Percentiles rank a stretch among this genome's conserved stretches.
Conservation (phyloP, 345 rosid genomes). For the Aurinia saxatilis region DNA sequence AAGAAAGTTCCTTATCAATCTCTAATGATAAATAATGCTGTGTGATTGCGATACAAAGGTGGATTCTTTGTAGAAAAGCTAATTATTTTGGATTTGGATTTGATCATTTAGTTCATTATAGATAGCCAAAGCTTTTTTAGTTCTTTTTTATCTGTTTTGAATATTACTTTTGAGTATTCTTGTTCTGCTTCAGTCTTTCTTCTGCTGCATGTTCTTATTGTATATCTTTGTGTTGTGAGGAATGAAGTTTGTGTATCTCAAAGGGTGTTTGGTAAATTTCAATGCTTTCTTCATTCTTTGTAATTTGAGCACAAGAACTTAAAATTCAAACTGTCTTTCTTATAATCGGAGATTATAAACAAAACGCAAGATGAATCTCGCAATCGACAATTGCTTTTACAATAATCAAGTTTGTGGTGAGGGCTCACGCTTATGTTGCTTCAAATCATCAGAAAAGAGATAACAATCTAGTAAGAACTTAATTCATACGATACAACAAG, state of each 20-base stretch:
- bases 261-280: neutral
- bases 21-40: slow-evolving; percentile 51
- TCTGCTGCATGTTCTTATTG: too few species aligned
- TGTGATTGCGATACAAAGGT: slow-evolving; percentile 10
- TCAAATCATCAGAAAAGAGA: too few species aligned
- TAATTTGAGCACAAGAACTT: neutral
- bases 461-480: too few species aligned
- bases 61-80: slow-evolving; percentile 20
- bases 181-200: neutral
- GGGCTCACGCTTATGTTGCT: too few species aligned
- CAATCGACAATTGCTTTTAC: too few species aligned
- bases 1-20: slow-evolving; percentile 71
- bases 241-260: slow-evolving; percentile 15
- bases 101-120: slow-evolving; percentile 19
- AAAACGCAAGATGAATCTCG: too few species aligned
- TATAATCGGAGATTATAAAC: too few species aligned
- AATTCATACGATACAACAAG: too few species aligned
- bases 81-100: slow-evolving; percentile 16
- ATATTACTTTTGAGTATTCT: neutral
- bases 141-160: neutral
- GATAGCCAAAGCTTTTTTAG: slow-evolving; percentile 2
- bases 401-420: too few species aligned
- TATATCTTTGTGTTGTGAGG: slow-evolving; percentile 14
- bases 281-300: neutral
- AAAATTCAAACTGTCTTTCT: neutral